Base-by-base conservation (phyloP, 1,284 basidiomycete species). In the Microbotryum lychnidis-dioicae region DNA sequence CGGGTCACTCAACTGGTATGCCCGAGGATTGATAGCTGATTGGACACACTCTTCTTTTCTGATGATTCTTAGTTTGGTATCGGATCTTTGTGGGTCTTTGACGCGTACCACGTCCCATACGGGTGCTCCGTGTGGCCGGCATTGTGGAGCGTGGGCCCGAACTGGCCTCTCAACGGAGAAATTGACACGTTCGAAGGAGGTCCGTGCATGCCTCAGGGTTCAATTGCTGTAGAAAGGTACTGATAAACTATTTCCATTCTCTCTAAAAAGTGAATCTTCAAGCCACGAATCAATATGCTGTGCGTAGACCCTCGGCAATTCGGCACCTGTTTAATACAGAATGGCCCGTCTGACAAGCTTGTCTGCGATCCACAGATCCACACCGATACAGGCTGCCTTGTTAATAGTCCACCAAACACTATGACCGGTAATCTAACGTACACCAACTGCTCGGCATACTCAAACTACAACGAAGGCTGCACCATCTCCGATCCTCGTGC, bases 111-210 rank as follows among this genome's bases (percentile, higher is more conserved):
- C 46, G 58, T 64, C 4, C 62, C 65, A 14, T 54, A 50, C 20
- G 62, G 60, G 3, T 47, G 12, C 29, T 42, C 23, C 47, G 25
- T 55, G 33, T 56, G 52, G 51, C 56, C 58, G 18, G 63, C 63
- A 0, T 42, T 58, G 27, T 68, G 64, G 64, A 42, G 23, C 6
- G 56, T 60, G 27, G 57, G 56, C 0, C 16, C 49, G 2, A 23
- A 50, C 5, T 68, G 67, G 64, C 67, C 64, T 4, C 18, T 29
- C 8, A 58, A 1, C 14, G 88, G 89, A 48, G 89, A 92, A 76
- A 90, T 92, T 50, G 90, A 92, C 75, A 89, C 91, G 62, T 78
- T 91, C 29, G 91, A 92, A 76, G 87, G 82, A 42, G 50, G 82
- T 87, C 31, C 56, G 59, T 18, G 3, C 16, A 14, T 42, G 37